Evolutionary conservation across 768 basidiomycete genomes (phyloP).

Genomic region (Termitomyces sp.): DNA sequence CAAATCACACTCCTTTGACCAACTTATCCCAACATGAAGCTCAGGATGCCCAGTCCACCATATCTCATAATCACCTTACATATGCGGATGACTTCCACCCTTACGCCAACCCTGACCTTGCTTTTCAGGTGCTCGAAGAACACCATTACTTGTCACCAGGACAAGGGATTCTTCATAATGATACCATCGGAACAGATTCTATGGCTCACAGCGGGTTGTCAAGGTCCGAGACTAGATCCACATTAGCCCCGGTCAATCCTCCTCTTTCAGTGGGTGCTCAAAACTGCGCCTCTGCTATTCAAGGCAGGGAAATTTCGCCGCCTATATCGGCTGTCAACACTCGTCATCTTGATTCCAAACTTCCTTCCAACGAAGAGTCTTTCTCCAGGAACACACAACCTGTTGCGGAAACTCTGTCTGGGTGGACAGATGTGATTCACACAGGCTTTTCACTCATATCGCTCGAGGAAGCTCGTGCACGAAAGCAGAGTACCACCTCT

Average conservation of each 20-base stretch:
- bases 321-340: slow-evolving; percentile 39
- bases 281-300: slow-evolving; percentile 29
- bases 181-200: slow-evolving; percentile 48
- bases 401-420: slow-evolving; percentile 31
- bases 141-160: slow-evolving; percentile 22
- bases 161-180: slow-evolving; percentile 35
- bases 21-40: not conserved
- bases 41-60: slow-evolving; percentile 6
- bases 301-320: slow-evolving; percentile 51
- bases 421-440: slow-evolving; percentile 43
- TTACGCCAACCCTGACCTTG: slow-evolving; percentile 76
- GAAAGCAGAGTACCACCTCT: slow-evolving; percentile 47
- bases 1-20: slow-evolving; percentile 17
- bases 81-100: slow-evolving; percentile 53
- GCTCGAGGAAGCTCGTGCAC: slow-evolving; percentile 74
- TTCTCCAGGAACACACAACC: slow-evolving; percentile 20
- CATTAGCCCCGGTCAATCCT: slow-evolving; percentile 27
- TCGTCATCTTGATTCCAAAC: slow-evolving; percentile 17
- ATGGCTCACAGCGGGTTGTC: slow-evolving; percentile 21
- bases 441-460: slow-evolving; percentile 65
- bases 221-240: slow-evolving; percentile 28
- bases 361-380: slow-evolving; percentile 22
- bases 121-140: slow-evolving; percentile 32
- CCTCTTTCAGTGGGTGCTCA: slow-evolving; percentile 14
- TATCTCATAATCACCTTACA: slow-evolving; percentile 12